Evolutionary conservation across 2,329 filamentous ascomycete species (phyloP).

Genomic region (Aspergillus luchuensis): DNA sequence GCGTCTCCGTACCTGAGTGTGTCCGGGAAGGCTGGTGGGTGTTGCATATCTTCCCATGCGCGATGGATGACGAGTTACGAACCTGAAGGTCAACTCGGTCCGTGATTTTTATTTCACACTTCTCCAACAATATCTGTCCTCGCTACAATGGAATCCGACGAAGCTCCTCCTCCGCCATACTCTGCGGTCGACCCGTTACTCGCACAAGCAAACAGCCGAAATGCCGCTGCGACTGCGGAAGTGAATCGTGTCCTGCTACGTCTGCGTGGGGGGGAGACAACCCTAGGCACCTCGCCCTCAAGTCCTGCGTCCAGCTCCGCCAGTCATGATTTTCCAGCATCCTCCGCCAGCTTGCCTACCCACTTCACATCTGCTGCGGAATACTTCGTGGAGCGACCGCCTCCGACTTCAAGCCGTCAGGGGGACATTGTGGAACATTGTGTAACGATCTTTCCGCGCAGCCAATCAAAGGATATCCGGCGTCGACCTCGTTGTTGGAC

Average conservation of each 20-base stretch:
- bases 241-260: conserved; percentile 18
- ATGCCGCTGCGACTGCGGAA: conserved; percentile 19
- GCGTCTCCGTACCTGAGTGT: conserved; percentile 17
- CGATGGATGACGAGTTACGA: conserved; percentile 21
- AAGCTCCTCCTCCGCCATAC: conserved; percentile 47
- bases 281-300: conserved; percentile 18
- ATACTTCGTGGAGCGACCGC: conserved; percentile 44
- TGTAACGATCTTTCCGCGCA: conserved; percentile 44
- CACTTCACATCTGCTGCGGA: conserved; percentile 40
- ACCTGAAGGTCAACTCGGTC: conserved; percentile 6
- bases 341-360: conserved; percentile 24
- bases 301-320: conserved; percentile 22
- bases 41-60: conserved; percentile 11
- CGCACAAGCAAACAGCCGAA: conserved; percentile 24
- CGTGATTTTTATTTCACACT: not conserved
- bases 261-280: conserved; percentile 24
- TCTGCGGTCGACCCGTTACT: conserved; percentile 43
- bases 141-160: conserved; percentile 39
- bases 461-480: conserved; percentile 45
- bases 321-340: conserved; percentile 11
- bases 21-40: conserved; percentile 5
- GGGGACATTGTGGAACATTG: conserved; percentile 37
- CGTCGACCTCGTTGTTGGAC: conserved; percentile 46
- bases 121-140: conserved; percentile 1
- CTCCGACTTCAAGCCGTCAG: conserved; percentile 27